Percentiles rank a stretch among this genome's conserved stretches.
These are phyloP conservation scores for Lasiosphaeris hirsuta DNA, from an alignment of 495 filamentous ascomycete genomes.

Conservation along the genomic window DNA sequence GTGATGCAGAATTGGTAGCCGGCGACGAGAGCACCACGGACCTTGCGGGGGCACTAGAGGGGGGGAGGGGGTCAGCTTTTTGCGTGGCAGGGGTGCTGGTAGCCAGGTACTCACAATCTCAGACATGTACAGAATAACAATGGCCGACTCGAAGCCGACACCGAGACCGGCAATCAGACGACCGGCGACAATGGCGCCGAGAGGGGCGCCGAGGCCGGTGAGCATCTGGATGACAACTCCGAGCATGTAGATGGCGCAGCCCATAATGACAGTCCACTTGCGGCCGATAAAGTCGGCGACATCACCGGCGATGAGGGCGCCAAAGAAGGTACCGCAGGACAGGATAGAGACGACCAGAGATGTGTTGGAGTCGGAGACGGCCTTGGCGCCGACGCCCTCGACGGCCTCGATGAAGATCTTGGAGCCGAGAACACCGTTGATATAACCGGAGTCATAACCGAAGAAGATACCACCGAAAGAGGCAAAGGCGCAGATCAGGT, in stretches of 20 bases:
- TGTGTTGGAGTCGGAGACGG: slow-evolving; percentile 38
- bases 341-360: slow-evolving; percentile 72
- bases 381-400: slow-evolving; percentile 27
- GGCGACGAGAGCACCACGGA: slow-evolving; percentile 69
- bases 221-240: slow-evolving; percentile 62
- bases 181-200: slow-evolving; percentile 61
- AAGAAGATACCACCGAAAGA: slow-evolving; percentile 69
- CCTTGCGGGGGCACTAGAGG: slow-evolving; percentile 55
- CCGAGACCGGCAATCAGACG: slow-evolving; percentile 70
- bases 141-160: slow-evolving; percentile 70
- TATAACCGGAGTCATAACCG: slow-evolving; percentile 64
- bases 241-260: slow-evolving; percentile 61
- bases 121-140: slow-evolving; percentile 76
- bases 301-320: slow-evolving; percentile 66
- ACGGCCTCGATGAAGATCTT: slow-evolving; percentile 46
- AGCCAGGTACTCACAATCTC: slow-evolving; percentile 45
- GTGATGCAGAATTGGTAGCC: slow-evolving; percentile 79
- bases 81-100: not conserved
- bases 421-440: slow-evolving; percentile 58
- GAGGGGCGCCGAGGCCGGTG: slow-evolving; percentile 32
- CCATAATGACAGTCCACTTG: slow-evolving; percentile 62
- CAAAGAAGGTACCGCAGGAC: slow-evolving; percentile 73
- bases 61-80: not conserved
- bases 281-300: slow-evolving; percentile 67
- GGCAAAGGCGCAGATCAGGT: slow-evolving; percentile 67